Evolutionary conservation across 345 rosid genomes (phyloP).

Genomic region (Syzygium oleosum): DNA sequence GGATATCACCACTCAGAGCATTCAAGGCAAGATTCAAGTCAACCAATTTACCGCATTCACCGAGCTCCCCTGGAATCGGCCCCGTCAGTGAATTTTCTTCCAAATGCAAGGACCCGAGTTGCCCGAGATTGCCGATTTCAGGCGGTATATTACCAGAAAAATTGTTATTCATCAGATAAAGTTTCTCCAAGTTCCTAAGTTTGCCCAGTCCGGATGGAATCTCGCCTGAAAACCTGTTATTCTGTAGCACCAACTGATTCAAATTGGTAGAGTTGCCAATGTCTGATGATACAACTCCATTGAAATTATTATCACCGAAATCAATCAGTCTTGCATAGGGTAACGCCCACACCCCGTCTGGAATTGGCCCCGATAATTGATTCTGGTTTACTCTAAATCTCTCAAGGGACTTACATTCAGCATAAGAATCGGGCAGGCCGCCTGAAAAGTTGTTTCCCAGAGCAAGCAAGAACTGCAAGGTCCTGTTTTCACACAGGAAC

Average conservation of each 20-base stretch:
- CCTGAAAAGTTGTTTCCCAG: constrained; percentile 62
- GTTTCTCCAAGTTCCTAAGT: constrained; percentile 42
- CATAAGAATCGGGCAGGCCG: constrained; percentile 51
- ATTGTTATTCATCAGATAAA: constrained; percentile 44
- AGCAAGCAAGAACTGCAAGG: constrained; percentile 45
- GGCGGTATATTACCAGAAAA: constrained; percentile 55
- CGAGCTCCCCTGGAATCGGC: constrained; percentile 40
- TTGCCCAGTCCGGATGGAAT: constrained; percentile 61
- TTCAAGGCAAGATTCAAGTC: constrained; percentile 75
- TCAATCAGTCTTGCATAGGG: constrained; percentile 57
- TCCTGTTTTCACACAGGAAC: constrained; percentile 49
- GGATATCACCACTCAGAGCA: constrained; percentile 53
- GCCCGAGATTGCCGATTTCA: constrained; percentile 40
- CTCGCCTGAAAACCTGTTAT: constrained; percentile 60
- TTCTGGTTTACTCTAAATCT: constrained; percentile 64
- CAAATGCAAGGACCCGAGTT: constrained; percentile 58
- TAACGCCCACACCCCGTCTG: constrained; percentile 57
- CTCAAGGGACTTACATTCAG: constrained; percentile 44
- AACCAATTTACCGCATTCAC: constrained; percentile 43
- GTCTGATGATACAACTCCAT: constrained; percentile 42
- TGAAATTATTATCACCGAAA: constrained; percentile 56
- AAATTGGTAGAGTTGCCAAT: constrained; percentile 40
- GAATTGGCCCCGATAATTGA: constrained; percentile 46
- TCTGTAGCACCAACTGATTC: constrained; percentile 43
- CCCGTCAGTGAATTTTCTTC: constrained; percentile 62